Percentiles rank a stretch among this genome's conserved stretches.
phyloP scores from a whole-genome alignment of 768 basidiomycete species.

The Sporobolomyces pararoseus region DNA sequence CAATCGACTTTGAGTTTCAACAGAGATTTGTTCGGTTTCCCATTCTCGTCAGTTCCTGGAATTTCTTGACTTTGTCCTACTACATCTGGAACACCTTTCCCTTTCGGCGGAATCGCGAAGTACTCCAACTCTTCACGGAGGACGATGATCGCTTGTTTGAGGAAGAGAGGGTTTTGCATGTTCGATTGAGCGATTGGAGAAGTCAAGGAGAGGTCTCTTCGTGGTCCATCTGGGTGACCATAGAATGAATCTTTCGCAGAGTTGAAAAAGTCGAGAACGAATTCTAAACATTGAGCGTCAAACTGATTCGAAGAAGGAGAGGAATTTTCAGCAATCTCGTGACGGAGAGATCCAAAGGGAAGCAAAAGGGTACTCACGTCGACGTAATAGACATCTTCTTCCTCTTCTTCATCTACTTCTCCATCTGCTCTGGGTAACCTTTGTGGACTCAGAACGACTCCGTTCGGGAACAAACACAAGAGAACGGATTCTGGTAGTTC shows the following conservation, averaged over 20 bases:
- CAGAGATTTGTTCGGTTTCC: conserved; percentile 72
- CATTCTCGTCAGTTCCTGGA: conserved; percentile 64
- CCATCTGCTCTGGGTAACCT: conserved; percentile 55
- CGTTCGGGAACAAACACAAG: conserved; percentile 93
- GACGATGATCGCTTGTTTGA: conserved; percentile 97
- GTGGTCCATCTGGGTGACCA: conserved; percentile 55
- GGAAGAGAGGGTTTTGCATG: conserved; percentile 78
- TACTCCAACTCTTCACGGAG: conserved; percentile 97
- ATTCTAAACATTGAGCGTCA: conserved; percentile 93
- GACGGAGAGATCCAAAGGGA: background rate
- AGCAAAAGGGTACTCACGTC: conserved; percentile 64
- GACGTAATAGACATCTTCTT: conserved; percentile 90
- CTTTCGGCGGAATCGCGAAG: conserved; percentile 83
- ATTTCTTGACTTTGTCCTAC: conserved; percentile 40
- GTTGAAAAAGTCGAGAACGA: conserved; percentile 86
- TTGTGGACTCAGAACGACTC: conserved; percentile 84
- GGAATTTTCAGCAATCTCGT: background rate
- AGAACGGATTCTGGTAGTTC: conserved; percentile 95
- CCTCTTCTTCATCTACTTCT: conserved; percentile 65
- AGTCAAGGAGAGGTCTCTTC: conserved; percentile 35
- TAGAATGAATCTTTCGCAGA: conserved; percentile 86
- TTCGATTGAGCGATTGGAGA: conserved; percentile 47
- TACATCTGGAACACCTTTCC: conserved; percentile 19
- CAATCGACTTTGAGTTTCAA: conserved; percentile 78
- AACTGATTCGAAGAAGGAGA: conserved; percentile 58